Percentiles rank a stretch among this genome's conserved stretches.
Evolutionary conservation across 768 basidiomycete species (phyloP).

Genomic region (Lentinus brumalis): DNA sequence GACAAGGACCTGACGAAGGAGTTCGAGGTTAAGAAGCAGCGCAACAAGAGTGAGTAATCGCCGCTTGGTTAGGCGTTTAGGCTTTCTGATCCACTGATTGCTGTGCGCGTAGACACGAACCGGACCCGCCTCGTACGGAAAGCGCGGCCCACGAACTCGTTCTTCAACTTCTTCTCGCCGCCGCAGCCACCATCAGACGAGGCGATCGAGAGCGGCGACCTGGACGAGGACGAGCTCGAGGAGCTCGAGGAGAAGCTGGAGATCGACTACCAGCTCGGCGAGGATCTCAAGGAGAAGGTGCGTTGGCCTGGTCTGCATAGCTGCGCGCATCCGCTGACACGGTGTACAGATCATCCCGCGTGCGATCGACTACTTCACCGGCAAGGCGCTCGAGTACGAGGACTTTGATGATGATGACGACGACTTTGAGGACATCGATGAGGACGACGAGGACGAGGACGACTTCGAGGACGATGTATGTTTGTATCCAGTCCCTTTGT

Average conservation of each 20-base stretch:
- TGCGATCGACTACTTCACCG: constrained; percentile 96
- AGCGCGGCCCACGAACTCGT: constrained; percentile 88
- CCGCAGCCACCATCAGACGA: constrained; percentile 73
- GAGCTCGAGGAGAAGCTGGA: constrained; percentile 93
- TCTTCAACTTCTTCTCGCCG: constrained; percentile 98
- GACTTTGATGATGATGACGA: constrained; percentile 60
- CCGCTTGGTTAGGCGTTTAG: background rate
- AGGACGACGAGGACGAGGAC: constrained; percentile 57
- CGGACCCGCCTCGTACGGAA: constrained; percentile 83
- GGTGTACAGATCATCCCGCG: constrained; percentile 80
- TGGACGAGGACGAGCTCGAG: constrained; percentile 84
- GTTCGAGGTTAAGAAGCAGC: constrained; percentile 98
- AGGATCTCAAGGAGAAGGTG: constrained; percentile 96
- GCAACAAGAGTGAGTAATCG: constrained; percentile 83
- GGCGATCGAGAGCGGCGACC: constrained; percentile 65
- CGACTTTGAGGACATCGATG: constrained; percentile 58
- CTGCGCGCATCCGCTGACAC: background rate
- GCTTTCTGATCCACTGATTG: constrained; percentile 2
- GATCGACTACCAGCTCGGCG: constrained; percentile 96
- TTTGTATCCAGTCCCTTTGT: constrained; percentile 12
- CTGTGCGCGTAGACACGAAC: constrained; percentile 62
- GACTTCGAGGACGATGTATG: constrained; percentile 62
- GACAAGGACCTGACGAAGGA: constrained; percentile 97
- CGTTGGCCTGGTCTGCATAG: constrained; percentile 11
- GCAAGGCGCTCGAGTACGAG: constrained; percentile 87